Conservation (phyloP, 2,329 filamentous ascomycete genomes). For the Epichloe uncinata region DNA sequence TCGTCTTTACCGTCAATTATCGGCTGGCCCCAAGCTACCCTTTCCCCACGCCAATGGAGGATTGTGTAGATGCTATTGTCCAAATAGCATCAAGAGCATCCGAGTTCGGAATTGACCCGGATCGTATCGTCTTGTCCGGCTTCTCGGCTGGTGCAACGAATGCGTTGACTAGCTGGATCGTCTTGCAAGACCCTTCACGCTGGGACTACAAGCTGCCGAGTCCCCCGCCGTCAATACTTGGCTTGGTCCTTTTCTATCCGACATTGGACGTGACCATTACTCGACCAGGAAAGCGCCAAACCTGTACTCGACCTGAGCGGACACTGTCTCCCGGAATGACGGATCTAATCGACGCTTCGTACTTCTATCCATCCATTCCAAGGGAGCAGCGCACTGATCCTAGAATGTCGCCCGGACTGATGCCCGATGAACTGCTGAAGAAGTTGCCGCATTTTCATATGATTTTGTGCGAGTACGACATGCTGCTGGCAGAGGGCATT, state of each 20-base stretch:
- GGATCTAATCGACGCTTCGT: conserved; percentile 49
- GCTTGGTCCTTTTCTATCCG: conserved; percentile 48
- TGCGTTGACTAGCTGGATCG: conserved; percentile 33
- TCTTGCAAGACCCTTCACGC: conserved; percentile 29
- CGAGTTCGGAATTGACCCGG: conserved; percentile 43
- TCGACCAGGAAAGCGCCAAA: conserved; percentile 41
- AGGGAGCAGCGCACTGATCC: conserved; percentile 34
- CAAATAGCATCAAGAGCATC: conserved; percentile 43
- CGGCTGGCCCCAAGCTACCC: conserved; percentile 52
- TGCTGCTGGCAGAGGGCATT: conserved; percentile 48
- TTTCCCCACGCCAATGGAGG: conserved; percentile 52
- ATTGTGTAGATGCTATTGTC: conserved; percentile 50
- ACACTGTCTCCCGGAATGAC: conserved; percentile 45
- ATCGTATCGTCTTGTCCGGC: conserved; percentile 44
- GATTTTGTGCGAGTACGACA: conserved; percentile 52
- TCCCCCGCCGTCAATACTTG: conserved; percentile 33
- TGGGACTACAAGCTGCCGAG: conserved; percentile 25
- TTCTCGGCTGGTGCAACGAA: conserved; percentile 51
- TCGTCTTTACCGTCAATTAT: conserved; percentile 54
- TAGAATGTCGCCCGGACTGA: conserved; percentile 44
- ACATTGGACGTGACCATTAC: conserved; percentile 46
- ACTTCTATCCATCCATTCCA: conserved; percentile 39
- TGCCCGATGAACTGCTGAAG: conserved; percentile 36
- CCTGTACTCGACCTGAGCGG: conserved; percentile 40
- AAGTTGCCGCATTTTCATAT: conserved; percentile 42